Conservation (phyloP, 495 filamentous ascomycete genomes). For the Umbilicaria muhlenbergii region DNA sequence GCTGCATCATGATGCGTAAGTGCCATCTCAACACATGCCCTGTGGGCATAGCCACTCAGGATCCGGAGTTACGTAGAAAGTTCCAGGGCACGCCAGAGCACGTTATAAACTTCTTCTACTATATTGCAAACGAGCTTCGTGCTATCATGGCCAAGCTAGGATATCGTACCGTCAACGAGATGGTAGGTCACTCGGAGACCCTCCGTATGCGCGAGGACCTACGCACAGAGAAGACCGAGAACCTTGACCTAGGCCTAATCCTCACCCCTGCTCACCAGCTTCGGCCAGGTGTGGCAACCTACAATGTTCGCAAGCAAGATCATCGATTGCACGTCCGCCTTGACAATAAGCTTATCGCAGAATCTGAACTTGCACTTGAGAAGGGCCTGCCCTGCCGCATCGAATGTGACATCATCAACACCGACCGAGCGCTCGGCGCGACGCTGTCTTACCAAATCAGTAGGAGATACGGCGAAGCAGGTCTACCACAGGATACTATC, state of each 20-base stretch:
- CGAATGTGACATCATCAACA: constrained; percentile 97
- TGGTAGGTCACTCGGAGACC: constrained; percentile 88
- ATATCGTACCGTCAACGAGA: constrained; percentile 92
- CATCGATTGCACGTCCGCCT: constrained; percentile 85
- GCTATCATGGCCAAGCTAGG: constrained; percentile 97
- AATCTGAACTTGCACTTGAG: constrained; percentile 91
- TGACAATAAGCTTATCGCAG: constrained; percentile 96
- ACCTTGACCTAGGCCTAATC: constrained; percentile 89
- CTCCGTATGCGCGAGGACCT: constrained; percentile 83
- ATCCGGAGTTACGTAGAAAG: constrained; percentile 87
- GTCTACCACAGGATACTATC: constrained; percentile 86
- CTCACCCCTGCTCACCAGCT: constrained; percentile 93
- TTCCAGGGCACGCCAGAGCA: constrained; percentile 91
- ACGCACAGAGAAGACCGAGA: constrained; percentile 74
- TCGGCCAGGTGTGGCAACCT: constrained; percentile 89
- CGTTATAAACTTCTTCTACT: constrained; percentile 99
- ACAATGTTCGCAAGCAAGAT: constrained; percentile 98
- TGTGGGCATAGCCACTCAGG: constrained; percentile 94
- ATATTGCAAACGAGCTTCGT: constrained; percentile 91
- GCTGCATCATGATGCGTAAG: constrained; percentile 92
- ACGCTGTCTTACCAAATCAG: constrained; percentile 96
- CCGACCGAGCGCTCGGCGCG: constrained; percentile 86
- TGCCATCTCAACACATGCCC: constrained; percentile 75
- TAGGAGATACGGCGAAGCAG: constrained; percentile 77
- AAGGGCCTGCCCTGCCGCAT: constrained; percentile 91